phyloP scores from a whole-genome alignment of 768 basidiomycete genomes.

The Psilocybe tampanensis region DNA sequence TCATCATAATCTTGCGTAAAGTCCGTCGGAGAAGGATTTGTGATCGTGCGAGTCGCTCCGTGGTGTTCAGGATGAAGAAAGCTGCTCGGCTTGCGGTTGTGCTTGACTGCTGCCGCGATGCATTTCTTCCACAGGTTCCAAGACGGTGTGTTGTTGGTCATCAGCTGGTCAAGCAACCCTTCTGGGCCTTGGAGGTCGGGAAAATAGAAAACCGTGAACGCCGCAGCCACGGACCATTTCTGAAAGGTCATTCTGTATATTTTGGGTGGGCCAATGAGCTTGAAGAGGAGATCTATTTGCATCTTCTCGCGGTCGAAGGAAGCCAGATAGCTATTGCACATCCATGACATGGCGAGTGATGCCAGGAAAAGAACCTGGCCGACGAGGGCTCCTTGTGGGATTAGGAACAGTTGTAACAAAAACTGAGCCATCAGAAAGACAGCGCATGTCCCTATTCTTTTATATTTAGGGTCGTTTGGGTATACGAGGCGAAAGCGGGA shows the following conservation, averaged over 20 bases:
- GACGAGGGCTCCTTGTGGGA: conserved; percentile 11
- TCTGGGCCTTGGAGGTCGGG: background rate
- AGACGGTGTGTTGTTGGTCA: conserved; percentile 12
- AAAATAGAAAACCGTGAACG: conserved; percentile 8
- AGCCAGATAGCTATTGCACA: conserved; percentile 16
- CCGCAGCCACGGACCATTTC: conserved; percentile 10
- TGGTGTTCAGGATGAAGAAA: background rate
- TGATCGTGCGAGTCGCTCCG: background rate
- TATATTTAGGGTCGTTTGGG: conserved; percentile 5
- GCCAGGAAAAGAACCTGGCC: conserved; percentile 18
- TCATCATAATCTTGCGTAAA: background rate
- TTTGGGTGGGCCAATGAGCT: conserved; percentile 3
- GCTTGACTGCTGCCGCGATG: conserved; percentile 5
- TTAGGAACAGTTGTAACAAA: conserved; percentile 14
- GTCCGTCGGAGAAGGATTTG: background rate
- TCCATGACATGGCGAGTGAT: conserved; percentile 15
- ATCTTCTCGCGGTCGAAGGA: conserved; percentile 10
- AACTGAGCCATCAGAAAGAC: conserved; percentile 14
- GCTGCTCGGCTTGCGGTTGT: background rate
- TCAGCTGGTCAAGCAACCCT: conserved; percentile 5
- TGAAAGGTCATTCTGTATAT: background rate
- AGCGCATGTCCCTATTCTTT: conserved; percentile 11
- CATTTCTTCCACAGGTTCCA: conserved; percentile 13
- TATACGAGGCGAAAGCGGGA: conserved; percentile 9
- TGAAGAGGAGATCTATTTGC: conserved; percentile 11